Evolutionary conservation across 768 basidiomycete species (phyloP).

Genomic region (Boletus vinaceobasis): DNA sequence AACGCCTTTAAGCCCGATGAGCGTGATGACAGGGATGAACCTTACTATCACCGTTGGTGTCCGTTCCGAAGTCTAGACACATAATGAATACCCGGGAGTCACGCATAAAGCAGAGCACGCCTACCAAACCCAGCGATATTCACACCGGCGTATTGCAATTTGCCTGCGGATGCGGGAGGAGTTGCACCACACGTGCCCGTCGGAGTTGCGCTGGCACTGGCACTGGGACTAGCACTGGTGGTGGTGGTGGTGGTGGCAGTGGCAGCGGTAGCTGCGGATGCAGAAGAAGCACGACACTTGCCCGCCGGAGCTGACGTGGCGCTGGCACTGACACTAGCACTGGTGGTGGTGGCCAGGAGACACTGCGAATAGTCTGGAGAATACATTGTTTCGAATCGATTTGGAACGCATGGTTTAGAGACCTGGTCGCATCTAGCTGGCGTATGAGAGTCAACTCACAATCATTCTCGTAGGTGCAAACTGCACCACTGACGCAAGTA

Average conservation of each 20-base stretch:
- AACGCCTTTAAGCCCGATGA: neutral
- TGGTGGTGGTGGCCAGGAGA: neutral
- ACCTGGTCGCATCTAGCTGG: neutral
- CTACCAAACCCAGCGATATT: conserved; percentile 15
- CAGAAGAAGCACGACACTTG: neutral
- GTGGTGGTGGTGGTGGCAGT: neutral
- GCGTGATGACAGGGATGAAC: neutral
- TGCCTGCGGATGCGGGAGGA: conserved; percentile 7
- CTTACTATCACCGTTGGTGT: conserved; percentile 7
- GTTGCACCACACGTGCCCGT: neutral
- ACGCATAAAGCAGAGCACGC: neutral
- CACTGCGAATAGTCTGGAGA: conserved; percentile 10
- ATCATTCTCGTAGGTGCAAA: conserved; percentile 1
- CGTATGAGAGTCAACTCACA: neutral
- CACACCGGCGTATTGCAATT: conserved; percentile 7
- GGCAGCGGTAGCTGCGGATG: too few species aligned
- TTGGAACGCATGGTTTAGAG: neutral
- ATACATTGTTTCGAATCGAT: neutral
- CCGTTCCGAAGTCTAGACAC: conserved; percentile 9
- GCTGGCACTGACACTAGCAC: neutral
- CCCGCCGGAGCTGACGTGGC: neutral
- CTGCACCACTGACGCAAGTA: conserved; percentile 6
- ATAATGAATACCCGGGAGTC: neutral
- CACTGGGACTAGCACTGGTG: neutral
- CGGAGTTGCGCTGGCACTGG: neutral